Conservation (phyloP, 176 grass and related monocot genomes). For the Areca catechu region DNA sequence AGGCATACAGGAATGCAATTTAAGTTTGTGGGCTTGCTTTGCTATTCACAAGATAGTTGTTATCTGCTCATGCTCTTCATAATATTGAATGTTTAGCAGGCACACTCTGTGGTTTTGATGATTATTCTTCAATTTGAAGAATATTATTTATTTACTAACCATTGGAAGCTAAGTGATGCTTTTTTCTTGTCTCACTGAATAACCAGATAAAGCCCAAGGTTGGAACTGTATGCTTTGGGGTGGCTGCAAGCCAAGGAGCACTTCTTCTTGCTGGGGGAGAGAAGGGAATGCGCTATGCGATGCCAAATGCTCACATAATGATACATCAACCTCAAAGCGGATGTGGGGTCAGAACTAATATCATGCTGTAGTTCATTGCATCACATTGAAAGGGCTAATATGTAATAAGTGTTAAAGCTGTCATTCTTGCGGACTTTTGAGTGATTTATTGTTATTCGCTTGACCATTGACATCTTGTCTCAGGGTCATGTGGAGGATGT, state of each 20-base stretch:
- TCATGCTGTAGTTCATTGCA: background rate
- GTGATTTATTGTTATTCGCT: too few species aligned
- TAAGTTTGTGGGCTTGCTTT: too few species aligned
- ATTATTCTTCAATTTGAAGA: too few species aligned
- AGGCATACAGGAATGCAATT: too few species aligned
- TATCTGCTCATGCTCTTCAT: too few species aligned
- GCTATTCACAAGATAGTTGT: too few species aligned
- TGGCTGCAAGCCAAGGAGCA: conserved; percentile 82
- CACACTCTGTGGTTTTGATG: too few species aligned
- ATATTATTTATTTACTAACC: conserved; percentile 1
- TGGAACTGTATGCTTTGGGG: conserved; percentile 79
- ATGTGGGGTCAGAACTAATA: conserved; percentile 43
- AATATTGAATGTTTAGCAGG: too few species aligned
- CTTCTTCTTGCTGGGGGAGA: conserved; percentile 86
- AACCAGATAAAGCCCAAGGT: conserved; percentile 90
- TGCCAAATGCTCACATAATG: conserved; percentile 95
- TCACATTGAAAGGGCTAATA: too few species aligned
- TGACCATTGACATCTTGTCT: background rate
- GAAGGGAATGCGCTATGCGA: conserved; percentile 91
- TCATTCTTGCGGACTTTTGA: too few species aligned
- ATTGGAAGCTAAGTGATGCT: background rate
- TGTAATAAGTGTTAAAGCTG: too few species aligned
- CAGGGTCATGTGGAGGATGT: conserved; percentile 72
- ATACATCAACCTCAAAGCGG: conserved; percentile 96
- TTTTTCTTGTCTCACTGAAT: conserved; percentile 1